phyloP scores from a whole-genome alignment of 2,329 filamentous ascomycete genomes.

The Clonostachys rhizophaga region DNA sequence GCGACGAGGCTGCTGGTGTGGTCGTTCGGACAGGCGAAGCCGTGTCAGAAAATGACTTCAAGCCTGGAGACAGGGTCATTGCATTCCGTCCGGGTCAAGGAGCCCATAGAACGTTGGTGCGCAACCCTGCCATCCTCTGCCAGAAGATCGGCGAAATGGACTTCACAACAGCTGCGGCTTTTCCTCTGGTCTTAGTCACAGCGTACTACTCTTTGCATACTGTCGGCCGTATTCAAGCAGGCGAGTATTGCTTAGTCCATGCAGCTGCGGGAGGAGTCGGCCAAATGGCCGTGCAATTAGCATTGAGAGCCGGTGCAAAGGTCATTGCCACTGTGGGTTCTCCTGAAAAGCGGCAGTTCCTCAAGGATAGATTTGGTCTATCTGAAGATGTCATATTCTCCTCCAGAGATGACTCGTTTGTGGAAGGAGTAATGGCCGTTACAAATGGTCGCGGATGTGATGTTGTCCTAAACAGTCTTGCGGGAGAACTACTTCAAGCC shows the following conservation, averaged over 20 bases:
- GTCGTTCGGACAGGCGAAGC: slow-evolving; percentile 9
- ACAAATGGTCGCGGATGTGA: slow-evolving; percentile 21
- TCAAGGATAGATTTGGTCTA: slow-evolving; percentile 14
- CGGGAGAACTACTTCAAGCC: slow-evolving; percentile 16
- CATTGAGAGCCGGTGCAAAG: slow-evolving; percentile 5
- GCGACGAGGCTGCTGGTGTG: slow-evolving; percentile 10
- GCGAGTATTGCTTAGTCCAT: slow-evolving; percentile 20
- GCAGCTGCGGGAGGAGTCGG: slow-evolving; percentile 16
- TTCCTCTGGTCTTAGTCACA: slow-evolving; percentile 2
- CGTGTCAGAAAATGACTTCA: slow-evolving; percentile 1
- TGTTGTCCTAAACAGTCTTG: slow-evolving; percentile 19
- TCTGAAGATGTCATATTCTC: slow-evolving; percentile 16
- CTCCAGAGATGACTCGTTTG: slow-evolving; percentile 14
- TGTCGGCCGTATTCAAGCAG: slow-evolving; percentile 16
- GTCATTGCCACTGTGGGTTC: slow-evolving; percentile 18
- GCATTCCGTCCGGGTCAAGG: slow-evolving; percentile 19
- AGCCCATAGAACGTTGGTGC: slow-evolving; percentile 14
- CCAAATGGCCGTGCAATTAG: slow-evolving; percentile 13
- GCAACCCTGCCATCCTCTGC: not conserved
- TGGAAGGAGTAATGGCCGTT: slow-evolving; percentile 10
- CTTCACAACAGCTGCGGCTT: slow-evolving; percentile 16
- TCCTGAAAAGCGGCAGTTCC: slow-evolving; percentile 13
- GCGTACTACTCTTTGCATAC: slow-evolving; percentile 1
- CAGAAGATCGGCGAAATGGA: slow-evolving; percentile 8
- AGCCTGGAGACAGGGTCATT: slow-evolving; percentile 9